Percentiles rank a stretch among this genome's conserved stretches.
phyloP scores from a whole-genome alignment of 305 asterid genomes.

The Fraxinus latifolia region DNA sequence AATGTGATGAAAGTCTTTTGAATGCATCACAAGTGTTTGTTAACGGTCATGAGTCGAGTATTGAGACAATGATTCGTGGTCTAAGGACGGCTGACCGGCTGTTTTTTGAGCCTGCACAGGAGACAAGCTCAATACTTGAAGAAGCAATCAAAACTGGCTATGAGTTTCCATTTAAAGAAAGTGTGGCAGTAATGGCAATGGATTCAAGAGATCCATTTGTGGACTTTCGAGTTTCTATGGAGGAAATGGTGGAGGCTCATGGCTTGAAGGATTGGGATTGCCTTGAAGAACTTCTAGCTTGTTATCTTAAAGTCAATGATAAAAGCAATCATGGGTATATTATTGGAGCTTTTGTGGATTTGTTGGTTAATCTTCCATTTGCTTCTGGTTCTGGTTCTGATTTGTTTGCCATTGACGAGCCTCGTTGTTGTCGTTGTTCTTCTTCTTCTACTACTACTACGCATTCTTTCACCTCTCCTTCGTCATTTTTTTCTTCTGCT shows the following conservation, averaged over 20 bases:
- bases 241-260: slow-evolving; percentile 32
- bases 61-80: slow-evolving; percentile 44
- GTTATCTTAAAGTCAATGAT: slow-evolving; percentile 28
- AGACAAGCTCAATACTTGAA: not conserved
- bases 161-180: slow-evolving; percentile 19
- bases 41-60: slow-evolving; percentile 24
- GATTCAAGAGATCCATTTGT: slow-evolving; percentile 31
- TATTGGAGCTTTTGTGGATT: slow-evolving; percentile 28
- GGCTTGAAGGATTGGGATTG: slow-evolving; percentile 30
- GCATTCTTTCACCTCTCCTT: slow-evolving; percentile 64
- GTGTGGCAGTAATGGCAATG: slow-evolving; percentile 24
- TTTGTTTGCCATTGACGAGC: slow-evolving; percentile 10
- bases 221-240: slow-evolving; percentile 32
- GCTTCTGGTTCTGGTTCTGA: not conserved
- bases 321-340: slow-evolving; percentile 26
- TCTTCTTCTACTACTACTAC: slow-evolving; percentile 19
- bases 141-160: not conserved
- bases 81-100: slow-evolving; percentile 52
- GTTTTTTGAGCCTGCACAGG: slow-evolving; percentile 56
- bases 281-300: slow-evolving; percentile 27
- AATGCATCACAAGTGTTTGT: slow-evolving; percentile 14
- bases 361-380: slow-evolving; percentile 13
- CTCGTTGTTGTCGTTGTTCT: not conserved
- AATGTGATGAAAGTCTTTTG: slow-evolving; percentile 13
- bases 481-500: slow-evolving; percentile 51